phyloP scores from a whole-genome alignment of 306 rosid genomes.

The Quercus engelmannii region DNA sequence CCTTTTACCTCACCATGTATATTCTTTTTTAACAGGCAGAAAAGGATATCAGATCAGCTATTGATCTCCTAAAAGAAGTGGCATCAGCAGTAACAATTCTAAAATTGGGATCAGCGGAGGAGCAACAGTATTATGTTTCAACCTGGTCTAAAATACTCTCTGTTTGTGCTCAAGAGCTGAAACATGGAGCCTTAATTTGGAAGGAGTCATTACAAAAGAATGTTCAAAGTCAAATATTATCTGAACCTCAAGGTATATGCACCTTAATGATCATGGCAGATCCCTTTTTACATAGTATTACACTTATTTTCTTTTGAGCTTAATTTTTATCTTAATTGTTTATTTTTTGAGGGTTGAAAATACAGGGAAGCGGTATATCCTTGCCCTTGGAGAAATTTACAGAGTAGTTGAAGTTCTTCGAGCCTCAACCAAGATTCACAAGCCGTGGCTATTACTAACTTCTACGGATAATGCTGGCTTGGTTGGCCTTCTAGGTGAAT shows the following conservation, averaged over 20 bases:
- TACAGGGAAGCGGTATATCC: slow-evolving; percentile 59
- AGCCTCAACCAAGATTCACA: slow-evolving; percentile 63
- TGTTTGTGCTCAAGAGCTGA: slow-evolving; percentile 71
- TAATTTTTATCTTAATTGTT: slow-evolving; percentile 1
- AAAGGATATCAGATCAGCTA: slow-evolving; percentile 59
- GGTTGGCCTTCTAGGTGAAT: slow-evolving; percentile 53
- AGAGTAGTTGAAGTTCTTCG: slow-evolving; percentile 67
- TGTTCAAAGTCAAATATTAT: slow-evolving; percentile 49
- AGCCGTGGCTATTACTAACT: slow-evolving; percentile 63
- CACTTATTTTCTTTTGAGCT: background rate
- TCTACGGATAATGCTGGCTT: slow-evolving; percentile 39
- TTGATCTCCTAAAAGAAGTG: slow-evolving; percentile 67
- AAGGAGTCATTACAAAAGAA: slow-evolving; percentile 52
- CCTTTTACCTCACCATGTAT: slow-evolving; percentile 27
- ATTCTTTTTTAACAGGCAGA: slow-evolving; percentile 54
- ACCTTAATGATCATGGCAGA: slow-evolving; percentile 11
- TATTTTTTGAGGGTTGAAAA: slow-evolving; percentile 2
- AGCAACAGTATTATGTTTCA: slow-evolving; percentile 61
- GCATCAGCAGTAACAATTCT: slow-evolving; percentile 58
- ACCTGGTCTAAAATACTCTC: slow-evolving; percentile 59
- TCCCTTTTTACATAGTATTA: background rate
- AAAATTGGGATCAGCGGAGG: slow-evolving; percentile 58
- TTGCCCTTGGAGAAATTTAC: slow-evolving; percentile 83
- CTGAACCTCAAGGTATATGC: slow-evolving; percentile 61
- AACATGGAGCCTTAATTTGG: slow-evolving; percentile 79